phyloP scores from a whole-genome alignment of 306 rosid species.

The Sophora flavescens region DNA sequence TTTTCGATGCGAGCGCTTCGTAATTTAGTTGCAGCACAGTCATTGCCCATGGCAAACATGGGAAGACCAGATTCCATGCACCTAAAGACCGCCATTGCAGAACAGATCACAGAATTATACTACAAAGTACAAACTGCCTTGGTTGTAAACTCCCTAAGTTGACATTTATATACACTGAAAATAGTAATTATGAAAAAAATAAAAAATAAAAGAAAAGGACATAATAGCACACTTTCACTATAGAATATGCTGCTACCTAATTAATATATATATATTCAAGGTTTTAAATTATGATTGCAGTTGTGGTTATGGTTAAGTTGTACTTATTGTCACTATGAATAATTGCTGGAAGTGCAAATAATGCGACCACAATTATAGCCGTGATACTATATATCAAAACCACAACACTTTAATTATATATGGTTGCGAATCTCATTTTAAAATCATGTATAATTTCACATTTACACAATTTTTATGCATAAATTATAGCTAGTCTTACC shows the following conservation, averaged over 20 bases:
- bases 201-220: not conserved
- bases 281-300: too few relatives aligned
- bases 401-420: too few relatives aligned
- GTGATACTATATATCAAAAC: too few relatives aligned
- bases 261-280: too few relatives aligned
- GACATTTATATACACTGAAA: constrained; percentile 41
- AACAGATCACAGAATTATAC: not conserved
- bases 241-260: not conserved
- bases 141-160: constrained; percentile 25
- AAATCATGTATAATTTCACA: too few relatives aligned
- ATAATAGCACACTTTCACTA: not conserved
- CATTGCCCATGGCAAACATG: constrained; percentile 12
- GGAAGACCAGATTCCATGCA: constrained; percentile 36
- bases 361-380: too few relatives aligned
- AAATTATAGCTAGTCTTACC: too few relatives aligned
- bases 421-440: too few relatives aligned
- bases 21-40: not conserved
- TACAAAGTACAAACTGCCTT: not conserved
- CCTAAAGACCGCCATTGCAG: constrained; percentile 45
- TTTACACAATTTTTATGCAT: too few relatives aligned
- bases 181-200: not conserved
- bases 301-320: too few relatives aligned
- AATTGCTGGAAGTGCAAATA: too few relatives aligned
- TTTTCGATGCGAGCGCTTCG: constrained; percentile 6
- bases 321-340: too few relatives aligned